Base-by-base conservation (phyloP, 2,329 filamentous ascomycete species). In the Trichoderma lentiforme region DNA sequence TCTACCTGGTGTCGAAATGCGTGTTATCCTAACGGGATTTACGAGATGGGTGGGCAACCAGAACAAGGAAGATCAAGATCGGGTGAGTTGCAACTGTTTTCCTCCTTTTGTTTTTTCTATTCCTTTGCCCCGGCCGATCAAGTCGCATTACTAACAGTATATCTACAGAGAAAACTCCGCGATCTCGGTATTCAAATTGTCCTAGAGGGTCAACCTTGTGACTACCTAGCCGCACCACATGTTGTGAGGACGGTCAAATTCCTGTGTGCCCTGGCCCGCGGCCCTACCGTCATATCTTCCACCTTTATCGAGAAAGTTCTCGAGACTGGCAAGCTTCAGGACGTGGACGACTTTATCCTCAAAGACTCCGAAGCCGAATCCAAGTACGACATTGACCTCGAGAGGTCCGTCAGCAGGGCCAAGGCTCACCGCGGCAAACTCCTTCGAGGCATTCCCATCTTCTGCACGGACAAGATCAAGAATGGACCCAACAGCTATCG, bases 201-300 rank as follows among this genome's bases (percentile, higher is more conserved):
- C 5, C 87, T 91, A 76, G 93, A 97, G 78, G 90, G 90, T 30
- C 88, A 89, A 62, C 87, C 89, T 58, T 96, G 93, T 79, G 93
- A 95, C 76, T 93, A 97, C 79, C 88, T 99, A 12, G 94, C 94
- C 39, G 95, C 95, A 4, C 96, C 95, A 1, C 88, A 90, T 56
- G 90, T 98, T 73, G 89, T 98, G 39, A 92, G 96, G 47, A 99
- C 96, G 0, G 90, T 93, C 79, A 99, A 99, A 79, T 99, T 99
- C 79, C 90, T 98, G 64, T 92, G 91, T 73, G 94, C 94, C 14
- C 84, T 99, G 32, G 94, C 96, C 21, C 90, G 90, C 72, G 94
- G 93, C 0, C 93, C 94, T 0, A 87, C 88, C 1, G 88, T 98
- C 57, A 87, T 98, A 69, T 90, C 90, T 60, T 92, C 91, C 0